Evolutionary conservation across 2,329 filamentous ascomycete genomes (phyloP).

Genomic region (Ophiostoma novo-ulmi): DNA sequence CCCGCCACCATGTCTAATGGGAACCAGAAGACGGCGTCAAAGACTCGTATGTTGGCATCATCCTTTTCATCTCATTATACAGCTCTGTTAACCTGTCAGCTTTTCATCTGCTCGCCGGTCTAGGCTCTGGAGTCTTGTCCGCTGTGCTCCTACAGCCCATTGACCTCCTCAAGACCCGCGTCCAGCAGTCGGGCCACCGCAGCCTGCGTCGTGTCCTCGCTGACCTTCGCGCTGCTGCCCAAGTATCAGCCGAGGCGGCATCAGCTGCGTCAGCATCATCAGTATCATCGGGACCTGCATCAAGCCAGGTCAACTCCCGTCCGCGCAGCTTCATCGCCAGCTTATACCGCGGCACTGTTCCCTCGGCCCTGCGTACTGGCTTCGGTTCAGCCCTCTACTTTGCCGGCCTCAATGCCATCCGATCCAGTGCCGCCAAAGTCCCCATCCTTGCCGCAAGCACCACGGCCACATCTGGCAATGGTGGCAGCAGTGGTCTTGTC

Average conservation of each 20-base stretch:
- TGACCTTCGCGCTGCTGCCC: conserved; percentile 52
- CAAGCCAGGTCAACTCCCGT: neutral
- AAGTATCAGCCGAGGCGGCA: neutral
- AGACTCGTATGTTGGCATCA: conserved; percentile 32
- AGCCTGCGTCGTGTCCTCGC: conserved; percentile 65
- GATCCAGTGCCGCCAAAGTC: conserved; percentile 57
- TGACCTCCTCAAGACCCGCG: conserved; percentile 91
- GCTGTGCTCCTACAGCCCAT: conserved; percentile 89
- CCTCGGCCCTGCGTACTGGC: conserved; percentile 88
- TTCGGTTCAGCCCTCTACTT: conserved; percentile 94
- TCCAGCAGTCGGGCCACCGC: conserved; percentile 76
- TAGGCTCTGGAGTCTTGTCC: conserved; percentile 80
- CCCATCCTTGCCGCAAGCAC: conserved; percentile 32
- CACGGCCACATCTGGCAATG: conserved; percentile 44
- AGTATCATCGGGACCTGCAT: neutral
- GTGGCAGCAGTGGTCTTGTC: conserved; percentile 70
- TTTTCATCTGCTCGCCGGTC: conserved; percentile 84
- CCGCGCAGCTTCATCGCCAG: conserved; percentile 42
- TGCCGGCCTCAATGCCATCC: conserved; percentile 70
- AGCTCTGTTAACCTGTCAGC: conserved; percentile 39
- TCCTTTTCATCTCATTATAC: neutral
- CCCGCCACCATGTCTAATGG: conserved; percentile 35
- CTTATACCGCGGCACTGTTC: conserved; percentile 89
- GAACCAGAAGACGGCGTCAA: conserved; percentile 33
- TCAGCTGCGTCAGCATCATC: neutral